Base-by-base conservation (phyloP, 176 grass and related monocot species). In the Panicum miliaceum region DNA sequence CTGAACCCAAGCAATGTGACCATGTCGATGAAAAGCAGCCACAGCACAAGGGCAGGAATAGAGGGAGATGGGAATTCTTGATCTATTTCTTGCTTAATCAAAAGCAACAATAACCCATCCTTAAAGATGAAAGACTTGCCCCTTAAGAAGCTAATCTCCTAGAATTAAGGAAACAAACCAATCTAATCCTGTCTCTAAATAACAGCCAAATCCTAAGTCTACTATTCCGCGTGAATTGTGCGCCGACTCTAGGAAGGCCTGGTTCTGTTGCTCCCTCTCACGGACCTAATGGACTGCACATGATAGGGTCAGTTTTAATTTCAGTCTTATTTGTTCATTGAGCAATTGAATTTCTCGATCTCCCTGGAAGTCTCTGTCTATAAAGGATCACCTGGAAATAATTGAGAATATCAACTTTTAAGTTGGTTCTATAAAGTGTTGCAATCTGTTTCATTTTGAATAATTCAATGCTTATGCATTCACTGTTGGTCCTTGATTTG, bases 281-380 rank as follows among this genome's bases (percentile, higher is more conserved):
- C 15, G 60, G 25, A 15, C n/a, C 11, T 29, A 62, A 27, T 61
- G 58, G 23, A 25, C 58, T 62, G 59, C 11, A 26, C 57, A 60
- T 26, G 57, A 12, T 3, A 60, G 53, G 19, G 71, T 61, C 43
- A 85, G 29, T 76, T 71, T 13, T 20, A 71, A 50, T 38, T 35
- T 58, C 2, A 60, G 8, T 34, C 14, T 22, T 40, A 59, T 72
- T 42, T 86, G 42, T 25, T 85, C n/a, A 23, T n/a, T 71, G 20
- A 85, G 14, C 12, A 29, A 42, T 64, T 56, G 65, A 4, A 80
- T 86, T 29, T 71, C 53, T 72, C 15, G 61, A 42, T 80, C 43
- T 79, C 27, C 7, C 11, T 23, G 14, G 27, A 79, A 71, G 27
- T 72, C 7, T 63, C 41, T 56, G 15, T 29, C 10, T 4, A 27